These are phyloP conservation scores for Fusarium neocosmosporiellum DNA, from an alignment of 2,329 filamentous ascomycete species.

Conservation along the genomic window DNA sequence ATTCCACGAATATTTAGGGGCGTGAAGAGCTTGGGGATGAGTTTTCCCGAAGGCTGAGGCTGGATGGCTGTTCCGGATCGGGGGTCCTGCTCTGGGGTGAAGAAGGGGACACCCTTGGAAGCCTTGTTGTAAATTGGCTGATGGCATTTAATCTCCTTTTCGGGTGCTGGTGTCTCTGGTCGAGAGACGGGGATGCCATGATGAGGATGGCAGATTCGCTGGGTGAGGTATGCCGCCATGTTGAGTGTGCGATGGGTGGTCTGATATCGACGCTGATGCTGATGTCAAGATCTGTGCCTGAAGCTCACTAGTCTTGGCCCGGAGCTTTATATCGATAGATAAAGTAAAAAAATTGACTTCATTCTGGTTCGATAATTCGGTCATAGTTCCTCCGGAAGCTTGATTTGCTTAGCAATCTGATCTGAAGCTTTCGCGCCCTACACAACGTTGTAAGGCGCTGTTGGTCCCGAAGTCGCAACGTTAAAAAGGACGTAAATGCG, in stretches of 20 bases:
- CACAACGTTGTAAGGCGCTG: background rate
- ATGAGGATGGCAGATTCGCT: slow-evolving; percentile 42
- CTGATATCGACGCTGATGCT: background rate
- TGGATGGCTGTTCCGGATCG: slow-evolving; percentile 56
- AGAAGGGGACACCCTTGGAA: slow-evolving; percentile 56
- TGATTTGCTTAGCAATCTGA: background rate
- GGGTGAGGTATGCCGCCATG: slow-evolving; percentile 45
- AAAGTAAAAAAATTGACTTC: background rate
- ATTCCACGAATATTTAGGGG: slow-evolving; percentile 59
- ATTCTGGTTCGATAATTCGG: background rate
- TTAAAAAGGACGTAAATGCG: background rate
- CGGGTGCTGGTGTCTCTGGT: slow-evolving; percentile 34
- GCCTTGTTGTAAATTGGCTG: slow-evolving; percentile 39
- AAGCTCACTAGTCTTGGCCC: background rate
- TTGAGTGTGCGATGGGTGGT: background rate
- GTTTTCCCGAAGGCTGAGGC: slow-evolving; percentile 55
- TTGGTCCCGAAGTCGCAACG: background rate
- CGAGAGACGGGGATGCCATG: slow-evolving; percentile 43
- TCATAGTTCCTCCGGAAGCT: background rate
- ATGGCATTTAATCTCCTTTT: slow-evolving; percentile 36
- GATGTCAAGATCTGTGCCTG: background rate
- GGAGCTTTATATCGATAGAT: background rate
- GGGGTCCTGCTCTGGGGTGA: slow-evolving; percentile 59
- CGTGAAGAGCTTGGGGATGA: slow-evolving; percentile 63
- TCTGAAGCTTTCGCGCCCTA: background rate